Evolutionary conservation across 2,329 filamentous ascomycete species (phyloP).

Genomic region (Verticillium isaacii): DNA sequence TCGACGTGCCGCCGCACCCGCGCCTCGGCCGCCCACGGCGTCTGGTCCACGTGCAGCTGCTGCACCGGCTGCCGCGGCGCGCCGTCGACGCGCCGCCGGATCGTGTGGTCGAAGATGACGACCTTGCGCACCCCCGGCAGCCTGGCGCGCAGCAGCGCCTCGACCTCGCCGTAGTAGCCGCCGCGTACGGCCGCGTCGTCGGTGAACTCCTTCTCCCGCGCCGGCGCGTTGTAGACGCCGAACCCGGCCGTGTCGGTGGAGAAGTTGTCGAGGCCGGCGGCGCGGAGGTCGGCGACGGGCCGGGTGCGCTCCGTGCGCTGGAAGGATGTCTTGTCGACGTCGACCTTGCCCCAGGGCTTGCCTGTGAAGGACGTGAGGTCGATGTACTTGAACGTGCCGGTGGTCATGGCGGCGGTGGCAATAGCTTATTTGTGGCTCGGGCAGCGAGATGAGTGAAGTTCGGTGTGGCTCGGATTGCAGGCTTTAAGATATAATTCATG

Average conservation of each 20-base stretch:
- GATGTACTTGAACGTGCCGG: slow-evolving; percentile 55
- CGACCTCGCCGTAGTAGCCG: slow-evolving; percentile 59
- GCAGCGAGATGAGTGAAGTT: background rate
- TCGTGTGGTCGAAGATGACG: slow-evolving; percentile 69
- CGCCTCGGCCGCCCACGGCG: slow-evolving; percentile 53
- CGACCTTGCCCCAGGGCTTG: slow-evolving; percentile 63
- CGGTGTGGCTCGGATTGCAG: background rate
- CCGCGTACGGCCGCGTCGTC: slow-evolving; percentile 50
- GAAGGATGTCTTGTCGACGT: slow-evolving; percentile 53
- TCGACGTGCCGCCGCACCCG: slow-evolving; percentile 59
- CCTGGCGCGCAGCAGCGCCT: slow-evolving; percentile 48
- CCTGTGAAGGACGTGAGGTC: slow-evolving; percentile 37
- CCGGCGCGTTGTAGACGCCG: slow-evolving; percentile 45
- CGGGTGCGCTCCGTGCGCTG: slow-evolving; percentile 37
- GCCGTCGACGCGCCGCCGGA: slow-evolving; percentile 49
- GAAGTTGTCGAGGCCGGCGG: slow-evolving; percentile 38
- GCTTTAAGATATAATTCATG: background rate
- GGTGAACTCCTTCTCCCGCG: slow-evolving; percentile 48
- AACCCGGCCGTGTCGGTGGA: slow-evolving; percentile 56
- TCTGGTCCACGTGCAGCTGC: slow-evolving; percentile 70
- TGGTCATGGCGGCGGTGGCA: slow-evolving; percentile 44
- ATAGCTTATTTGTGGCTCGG: background rate
- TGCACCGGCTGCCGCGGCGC: slow-evolving; percentile 61
- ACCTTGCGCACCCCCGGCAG: slow-evolving; percentile 55
- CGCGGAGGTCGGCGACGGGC: slow-evolving; percentile 51